phyloP scores from a whole-genome alignment of 148 eudicot species.

The Talinum fruticosum region DNA sequence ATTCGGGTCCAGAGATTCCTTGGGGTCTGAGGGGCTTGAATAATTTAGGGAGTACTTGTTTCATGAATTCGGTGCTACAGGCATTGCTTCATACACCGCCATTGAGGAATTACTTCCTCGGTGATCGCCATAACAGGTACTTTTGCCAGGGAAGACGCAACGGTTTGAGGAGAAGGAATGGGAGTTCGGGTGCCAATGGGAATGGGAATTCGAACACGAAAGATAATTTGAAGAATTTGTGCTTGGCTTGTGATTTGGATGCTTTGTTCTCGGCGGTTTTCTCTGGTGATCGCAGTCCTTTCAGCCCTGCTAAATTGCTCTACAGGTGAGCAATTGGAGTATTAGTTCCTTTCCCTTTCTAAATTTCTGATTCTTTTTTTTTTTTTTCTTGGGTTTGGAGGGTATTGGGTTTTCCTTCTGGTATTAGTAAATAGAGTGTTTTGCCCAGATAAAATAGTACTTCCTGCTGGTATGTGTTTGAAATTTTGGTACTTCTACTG shows the following conservation, averaged over 20 bases:
- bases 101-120: conserved; percentile 65
- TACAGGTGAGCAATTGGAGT: conserved; percentile 47
- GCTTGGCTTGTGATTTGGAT: conserved; percentile 81
- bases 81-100: conserved; percentile 82
- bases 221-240: conserved; percentile 27
- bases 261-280: conserved; percentile 61
- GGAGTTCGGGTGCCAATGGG: neutral
- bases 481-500: neutral
- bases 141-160: conserved; percentile 42
- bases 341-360: neutral
- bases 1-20: conserved; percentile 33
- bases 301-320: conserved; percentile 67
- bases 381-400: neutral
- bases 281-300: conserved; percentile 57
- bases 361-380: too few species aligned
- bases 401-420: neutral
- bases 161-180: conserved; percentile 19
- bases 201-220: conserved; percentile 12
- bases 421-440: neutral
- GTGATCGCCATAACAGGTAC: conserved; percentile 62
- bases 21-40: conserved; percentile 68
- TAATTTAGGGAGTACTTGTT: conserved; percentile 73
- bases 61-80: conserved; percentile 80
- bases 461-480: neutral
- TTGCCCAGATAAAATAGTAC: neutral